Evolutionary conservation across 148 eudicot genomes (phyloP), one percentile per base, ranked within the genome.

Genomic region (Chenopodium album): DNA sequence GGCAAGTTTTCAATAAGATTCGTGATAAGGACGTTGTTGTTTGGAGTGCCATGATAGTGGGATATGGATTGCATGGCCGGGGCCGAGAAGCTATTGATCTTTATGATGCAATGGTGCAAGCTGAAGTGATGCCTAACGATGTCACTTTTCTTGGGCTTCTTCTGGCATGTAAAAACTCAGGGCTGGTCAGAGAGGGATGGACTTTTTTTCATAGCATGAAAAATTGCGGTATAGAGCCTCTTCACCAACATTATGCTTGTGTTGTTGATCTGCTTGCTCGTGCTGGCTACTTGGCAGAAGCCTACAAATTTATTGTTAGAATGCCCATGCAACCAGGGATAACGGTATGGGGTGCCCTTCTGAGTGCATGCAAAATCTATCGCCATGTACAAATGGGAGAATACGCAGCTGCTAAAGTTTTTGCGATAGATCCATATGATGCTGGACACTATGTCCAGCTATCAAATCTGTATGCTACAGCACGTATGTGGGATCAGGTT

Each of bases 1-100:
- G 88, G 31, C 79, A 71, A 75, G 89, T 89, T 73, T 93, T 92
- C 68, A 65, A 92, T 69, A 44, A 22, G 20, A 88, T 84, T 2
- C 46, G 9, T 31, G 68, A 84, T 29, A 93, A 87, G 82, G 95
- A 93, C 77, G 91, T 90, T 73, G 91, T 90, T 54, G 85, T 87
- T 20, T 93, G 95, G 94, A 92, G 92, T 87, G 90, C 95, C 50
- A 90, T 93, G 95, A 90, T 93, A 34, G 85, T 89, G 64, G 93
- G 95, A 66, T 91, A 90, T 80, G 95, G 89, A 46, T 73, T 93
- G 71, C 92, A 93, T 70, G 97, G 93, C 62, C 76, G 54, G 54
- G 95, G 92, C 10, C 50, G 60, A 77, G 90, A 93, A 85, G 93
- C 95, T 23, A 90, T 92, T 41, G 86, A 86, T 69, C 90, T 93